Evolutionary conservation across 2,329 filamentous ascomycete species (phyloP).

Genomic region (Dactylellina parvicollis): DNA sequence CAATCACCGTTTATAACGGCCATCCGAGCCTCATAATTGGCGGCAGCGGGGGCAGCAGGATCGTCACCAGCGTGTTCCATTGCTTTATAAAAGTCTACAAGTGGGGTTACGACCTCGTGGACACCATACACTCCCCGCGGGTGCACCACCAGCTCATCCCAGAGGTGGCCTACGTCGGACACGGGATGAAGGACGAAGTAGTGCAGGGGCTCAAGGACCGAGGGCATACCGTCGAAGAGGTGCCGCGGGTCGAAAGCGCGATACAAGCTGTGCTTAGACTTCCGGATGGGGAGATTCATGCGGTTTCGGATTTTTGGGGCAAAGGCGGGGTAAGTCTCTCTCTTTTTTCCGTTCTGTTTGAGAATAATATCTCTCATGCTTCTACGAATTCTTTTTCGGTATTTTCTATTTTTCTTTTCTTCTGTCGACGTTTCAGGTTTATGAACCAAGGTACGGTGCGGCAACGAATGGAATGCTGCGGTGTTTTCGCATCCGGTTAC

Average conservation of each 20-base stretch:
- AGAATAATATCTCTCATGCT: not conserved
- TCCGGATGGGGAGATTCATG: slow-evolving; percentile 54
- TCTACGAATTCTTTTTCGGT: slow-evolving; percentile 9
- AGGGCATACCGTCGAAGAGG: slow-evolving; percentile 54
- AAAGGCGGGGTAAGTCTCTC: slow-evolving; percentile 56
- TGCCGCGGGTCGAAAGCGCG: slow-evolving; percentile 56
- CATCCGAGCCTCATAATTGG: slow-evolving; percentile 56
- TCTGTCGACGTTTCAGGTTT: slow-evolving; percentile 33
- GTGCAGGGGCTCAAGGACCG: slow-evolving; percentile 54
- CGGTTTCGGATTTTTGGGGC: slow-evolving; percentile 58
- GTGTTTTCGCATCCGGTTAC: slow-evolving; percentile 43
- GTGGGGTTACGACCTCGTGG: slow-evolving; percentile 56
- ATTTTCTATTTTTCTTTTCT: slow-evolving; percentile 13
- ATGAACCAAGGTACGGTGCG: slow-evolving; percentile 31
- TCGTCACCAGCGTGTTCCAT: slow-evolving; percentile 58
- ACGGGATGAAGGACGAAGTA: slow-evolving; percentile 42
- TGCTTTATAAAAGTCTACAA: slow-evolving; percentile 57
- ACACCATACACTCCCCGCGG: slow-evolving; percentile 56
- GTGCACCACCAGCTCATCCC: slow-evolving; percentile 58
- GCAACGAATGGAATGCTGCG: slow-evolving; percentile 24
- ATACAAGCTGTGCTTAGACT: slow-evolving; percentile 55
- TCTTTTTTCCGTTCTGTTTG: slow-evolving; percentile 7
- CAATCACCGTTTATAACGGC: slow-evolving; percentile 56
- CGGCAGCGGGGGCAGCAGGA: slow-evolving; percentile 56
- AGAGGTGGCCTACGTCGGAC: slow-evolving; percentile 55